phyloP scores from a whole-genome alignment of 345 rosid species.

The Noccaea bulbosa region DNA sequence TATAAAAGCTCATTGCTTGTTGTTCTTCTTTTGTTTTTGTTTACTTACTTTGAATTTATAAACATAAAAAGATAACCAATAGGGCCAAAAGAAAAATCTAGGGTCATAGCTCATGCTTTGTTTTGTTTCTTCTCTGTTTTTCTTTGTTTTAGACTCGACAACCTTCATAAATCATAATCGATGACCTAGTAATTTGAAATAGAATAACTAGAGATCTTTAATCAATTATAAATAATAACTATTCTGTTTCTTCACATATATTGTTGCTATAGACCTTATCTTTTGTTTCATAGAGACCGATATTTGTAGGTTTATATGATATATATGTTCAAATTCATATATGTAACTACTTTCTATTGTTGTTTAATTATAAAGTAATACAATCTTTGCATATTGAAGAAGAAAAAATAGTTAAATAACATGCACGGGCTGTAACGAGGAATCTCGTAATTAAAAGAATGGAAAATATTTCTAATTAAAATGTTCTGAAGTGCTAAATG shows the following conservation, averaged over 20 bases:
- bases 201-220: slow-evolving; percentile 4
- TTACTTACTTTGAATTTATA: slow-evolving; percentile 7
- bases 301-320: not conserved
- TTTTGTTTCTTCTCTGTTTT: slow-evolving; percentile 34
- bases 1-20: slow-evolving; percentile 33
- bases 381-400: not conserved
- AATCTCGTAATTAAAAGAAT: not conserved
- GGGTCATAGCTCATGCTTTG: slow-evolving; percentile 18
- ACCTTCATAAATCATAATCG: slow-evolving; percentile 15
- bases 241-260: not conserved
- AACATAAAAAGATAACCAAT: slow-evolving; percentile 4
- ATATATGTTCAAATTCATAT: slow-evolving; percentile 5
- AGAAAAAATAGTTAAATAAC: not conserved
- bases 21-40: slow-evolving; percentile 35
- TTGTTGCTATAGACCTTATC: not conserved
- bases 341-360: not conserved
- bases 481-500: slow-evolving; percentile 11
- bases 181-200: slow-evolving; percentile 7
- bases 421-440: not conserved
- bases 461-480: not conserved
- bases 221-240: not conserved
- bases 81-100: slow-evolving; percentile 19
- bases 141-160: slow-evolving; percentile 32
- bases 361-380: not conserved
- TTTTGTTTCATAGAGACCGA: not conserved